phyloP scores from a whole-genome alignment of 192 early-diverging fungal genomes.

The Phlyctochytrium bullatum region DNA sequence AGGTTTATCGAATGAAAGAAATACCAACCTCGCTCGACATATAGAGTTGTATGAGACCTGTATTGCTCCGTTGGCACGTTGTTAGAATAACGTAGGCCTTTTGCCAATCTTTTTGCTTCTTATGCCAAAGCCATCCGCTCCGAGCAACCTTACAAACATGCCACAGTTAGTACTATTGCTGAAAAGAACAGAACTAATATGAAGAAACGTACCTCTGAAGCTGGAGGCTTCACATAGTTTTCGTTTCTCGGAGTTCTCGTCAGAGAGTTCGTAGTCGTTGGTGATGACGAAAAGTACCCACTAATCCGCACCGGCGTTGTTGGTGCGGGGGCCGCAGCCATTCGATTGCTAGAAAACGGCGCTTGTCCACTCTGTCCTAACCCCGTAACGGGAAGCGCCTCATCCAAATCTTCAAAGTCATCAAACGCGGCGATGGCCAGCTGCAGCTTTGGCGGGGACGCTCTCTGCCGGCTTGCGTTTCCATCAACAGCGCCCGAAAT shows the following conservation, averaged over 20 bases:
- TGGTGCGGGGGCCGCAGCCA: too few relatives aligned
- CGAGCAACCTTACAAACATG: conserved; percentile 18
- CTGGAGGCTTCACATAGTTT: conserved; percentile 20
- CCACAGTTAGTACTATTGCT: neutral
- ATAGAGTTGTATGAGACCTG: conserved; percentile 22
- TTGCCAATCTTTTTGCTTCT: neutral
- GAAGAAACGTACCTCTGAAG: conserved; percentile 15
- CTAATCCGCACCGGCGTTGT: too few relatives aligned
- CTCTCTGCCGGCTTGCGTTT: too few relatives aligned
- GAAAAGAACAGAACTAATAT: neutral
- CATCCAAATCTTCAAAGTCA: too few relatives aligned
- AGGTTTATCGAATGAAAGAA: neutral
- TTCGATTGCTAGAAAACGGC: too few relatives aligned
- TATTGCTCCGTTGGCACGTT: conserved; percentile 4
- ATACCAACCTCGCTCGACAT: conserved; percentile 10
- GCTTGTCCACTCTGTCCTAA: neutral
- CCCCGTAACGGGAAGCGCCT: too few relatives aligned
- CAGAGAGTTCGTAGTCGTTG: too few relatives aligned
- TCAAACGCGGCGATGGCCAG: too few relatives aligned
- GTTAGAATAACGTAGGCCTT: conserved; percentile 19
- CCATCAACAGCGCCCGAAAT: too few relatives aligned
- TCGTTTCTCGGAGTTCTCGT: neutral
- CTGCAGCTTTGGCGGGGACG: too few relatives aligned
- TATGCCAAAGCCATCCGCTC: conserved; percentile 23
- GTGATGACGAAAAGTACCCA: too few relatives aligned